These are phyloP conservation scores for Clavariopsis aquatica DNA, from an alignment of 495 filamentous ascomycete species.

Conservation along the genomic window DNA sequence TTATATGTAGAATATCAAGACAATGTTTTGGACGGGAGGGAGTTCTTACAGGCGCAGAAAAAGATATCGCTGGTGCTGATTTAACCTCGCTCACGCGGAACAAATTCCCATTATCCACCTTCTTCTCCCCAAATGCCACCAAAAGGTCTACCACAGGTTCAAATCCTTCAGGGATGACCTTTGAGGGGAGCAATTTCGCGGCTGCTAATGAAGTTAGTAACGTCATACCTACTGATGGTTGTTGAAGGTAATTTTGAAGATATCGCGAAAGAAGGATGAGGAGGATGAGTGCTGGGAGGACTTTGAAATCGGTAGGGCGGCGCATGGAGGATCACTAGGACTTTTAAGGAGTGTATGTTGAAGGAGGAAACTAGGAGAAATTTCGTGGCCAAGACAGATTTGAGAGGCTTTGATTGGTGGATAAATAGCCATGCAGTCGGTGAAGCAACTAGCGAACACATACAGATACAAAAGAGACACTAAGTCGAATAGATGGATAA, in stretches of 20 bases:
- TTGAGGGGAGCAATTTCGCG: not conserved
- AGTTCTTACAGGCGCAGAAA: not conserved
- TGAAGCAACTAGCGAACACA: too few relatives aligned
- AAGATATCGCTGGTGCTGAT: not conserved
- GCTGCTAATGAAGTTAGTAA: not conserved
- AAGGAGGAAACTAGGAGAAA: not conserved
- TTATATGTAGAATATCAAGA: not conserved
- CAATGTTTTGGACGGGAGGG: not conserved
- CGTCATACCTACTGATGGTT: not conserved
- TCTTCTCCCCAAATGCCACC: not conserved
- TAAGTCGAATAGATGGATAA: too few relatives aligned
- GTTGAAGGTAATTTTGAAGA: not conserved
- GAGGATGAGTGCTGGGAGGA: not conserved
- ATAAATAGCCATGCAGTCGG: not conserved
- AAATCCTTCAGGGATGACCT: not conserved
- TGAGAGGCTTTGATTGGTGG: not conserved
- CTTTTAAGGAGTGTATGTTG: not conserved
- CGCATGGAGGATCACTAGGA: not conserved
- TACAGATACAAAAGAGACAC: too few relatives aligned
- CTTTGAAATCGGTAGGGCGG: not conserved
- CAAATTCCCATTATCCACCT: not conserved
- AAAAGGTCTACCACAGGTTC: not conserved
- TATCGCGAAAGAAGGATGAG: not conserved
- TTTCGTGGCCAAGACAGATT: not conserved
- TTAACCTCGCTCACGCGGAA: not conserved